Evolutionary conservation across 352 stramenopile genomes (phyloP).

Genomic region (Globisporangium heterothallicum): DNA sequence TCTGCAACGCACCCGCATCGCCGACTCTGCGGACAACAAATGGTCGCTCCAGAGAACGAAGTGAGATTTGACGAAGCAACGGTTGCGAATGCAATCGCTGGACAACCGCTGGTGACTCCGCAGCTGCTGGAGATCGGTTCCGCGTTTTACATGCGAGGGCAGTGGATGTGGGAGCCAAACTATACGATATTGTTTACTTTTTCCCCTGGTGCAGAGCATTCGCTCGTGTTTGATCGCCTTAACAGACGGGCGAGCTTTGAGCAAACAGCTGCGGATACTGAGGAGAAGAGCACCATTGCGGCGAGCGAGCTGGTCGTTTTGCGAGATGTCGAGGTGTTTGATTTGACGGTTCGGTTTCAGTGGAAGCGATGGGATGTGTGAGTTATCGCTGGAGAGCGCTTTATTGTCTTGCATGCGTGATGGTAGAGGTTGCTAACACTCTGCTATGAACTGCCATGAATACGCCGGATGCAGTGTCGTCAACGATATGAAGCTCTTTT

Average conservation of each 20-base stretch:
- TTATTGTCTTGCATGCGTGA: neutral
- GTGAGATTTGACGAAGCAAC: neutral
- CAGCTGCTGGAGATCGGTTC: conserved; percentile 4
- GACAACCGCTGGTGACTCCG: conserved; percentile 2
- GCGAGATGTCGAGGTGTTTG: conserved; percentile 11
- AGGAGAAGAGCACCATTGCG: neutral
- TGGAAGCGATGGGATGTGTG: conserved; percentile 16
- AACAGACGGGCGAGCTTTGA: neutral
- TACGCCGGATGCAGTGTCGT: neutral
- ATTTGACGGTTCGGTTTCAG: conserved; percentile 12
- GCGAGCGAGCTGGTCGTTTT: conserved; percentile 5
- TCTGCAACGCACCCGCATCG: conserved; percentile 4
- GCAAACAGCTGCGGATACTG: neutral
- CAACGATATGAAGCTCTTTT: conserved; percentile 7
- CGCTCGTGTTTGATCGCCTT: conserved; percentile 8
- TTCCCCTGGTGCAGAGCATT: neutral
- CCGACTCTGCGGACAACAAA: conserved; percentile 5
- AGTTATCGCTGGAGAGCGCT: neutral
- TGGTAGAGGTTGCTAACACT: neutral
- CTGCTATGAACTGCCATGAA: neutral
- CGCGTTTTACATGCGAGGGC: conserved; percentile 14
- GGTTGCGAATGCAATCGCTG: neutral
- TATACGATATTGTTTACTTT: conserved; percentile 4
- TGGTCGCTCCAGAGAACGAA: neutral
- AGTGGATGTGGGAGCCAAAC: conserved; percentile 1